Base-by-base conservation (phyloP, 257 asterid species). In the Solanum peruvianum region DNA sequence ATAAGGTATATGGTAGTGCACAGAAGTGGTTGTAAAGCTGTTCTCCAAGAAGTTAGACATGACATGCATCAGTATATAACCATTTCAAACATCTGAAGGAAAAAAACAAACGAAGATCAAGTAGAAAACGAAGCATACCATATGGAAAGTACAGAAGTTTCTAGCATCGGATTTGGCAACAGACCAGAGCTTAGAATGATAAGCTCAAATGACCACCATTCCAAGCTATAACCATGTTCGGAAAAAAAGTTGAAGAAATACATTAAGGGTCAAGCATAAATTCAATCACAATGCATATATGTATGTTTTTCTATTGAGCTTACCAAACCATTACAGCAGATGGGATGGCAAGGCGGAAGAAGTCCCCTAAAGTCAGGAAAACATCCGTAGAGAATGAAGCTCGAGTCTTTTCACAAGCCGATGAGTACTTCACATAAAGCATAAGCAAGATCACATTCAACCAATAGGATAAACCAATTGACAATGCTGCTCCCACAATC, bases 291-390 rank as follows among this genome's bases (percentile, higher is more conserved):
- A 44, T 0, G n/a, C 15, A 2, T 44, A 78, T n/a, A 45, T 8
- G 64, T 4, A 45, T 45, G 84, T 45, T 45, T 9, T 11, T 62
- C 72, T 42, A 78, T 16, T 25, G 42, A 78, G 10, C 27, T 45
- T 93, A 96, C 99, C 99, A 96, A 85, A 94, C 95, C 99, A 96
- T 96, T 5, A 90, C 92, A 76, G 97, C 92, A 66, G 98, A 94
- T 10, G 99, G 98, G 82, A 96, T 77, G 37, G 97, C 96, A 88
- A 95, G 89, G 37, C 60, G 91, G 87, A 92, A 91, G 91, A 96
- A 95, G 80, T 96, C 97, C 88, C 89, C 88, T 45, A 91, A 37
- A 16, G 91, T 86, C 2, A 39, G 80, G 62, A 93, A 88, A 64
- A 88, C 95, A 4, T 94, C 98, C 21, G 8, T 69, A 0, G 94